Evolutionary conservation across 2,329 filamentous ascomycete genomes (phyloP).

Genomic region (Aureobasidium mangrovei): DNA sequence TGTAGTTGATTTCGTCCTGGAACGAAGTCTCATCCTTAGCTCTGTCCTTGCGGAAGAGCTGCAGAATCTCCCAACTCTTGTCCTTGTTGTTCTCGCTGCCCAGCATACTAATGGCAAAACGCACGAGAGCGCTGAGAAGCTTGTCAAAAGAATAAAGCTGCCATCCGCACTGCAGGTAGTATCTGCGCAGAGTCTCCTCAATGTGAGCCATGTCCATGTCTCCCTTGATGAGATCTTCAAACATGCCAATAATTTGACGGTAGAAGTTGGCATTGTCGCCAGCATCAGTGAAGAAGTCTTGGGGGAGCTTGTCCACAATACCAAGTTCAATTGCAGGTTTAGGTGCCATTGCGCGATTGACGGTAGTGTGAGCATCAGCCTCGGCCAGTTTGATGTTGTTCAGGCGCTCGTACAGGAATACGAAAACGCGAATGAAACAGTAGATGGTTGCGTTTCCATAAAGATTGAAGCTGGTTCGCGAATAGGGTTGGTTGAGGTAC

Average conservation of each 20-base stretch:
- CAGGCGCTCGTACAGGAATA: constrained; percentile 80
- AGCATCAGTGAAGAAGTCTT: constrained; percentile 65
- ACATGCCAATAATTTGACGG: constrained; percentile 71
- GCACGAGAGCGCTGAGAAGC: constrained; percentile 70
- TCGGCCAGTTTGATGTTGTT: constrained; percentile 75
- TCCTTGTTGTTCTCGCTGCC: constrained; percentile 78
- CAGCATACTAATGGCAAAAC: constrained; percentile 74
- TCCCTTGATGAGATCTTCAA: constrained; percentile 70
- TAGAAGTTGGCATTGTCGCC: constrained; percentile 65
- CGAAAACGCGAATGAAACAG: constrained; percentile 89
- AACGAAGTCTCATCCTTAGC: constrained; percentile 79
- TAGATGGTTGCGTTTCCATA: constrained; percentile 88
- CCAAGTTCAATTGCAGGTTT: constrained; percentile 80
- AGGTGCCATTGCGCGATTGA: constrained; percentile 60
- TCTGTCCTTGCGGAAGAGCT: constrained; percentile 75
- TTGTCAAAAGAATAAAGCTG: constrained; percentile 89
- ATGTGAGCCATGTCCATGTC: constrained; percentile 76
- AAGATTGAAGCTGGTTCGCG: constrained; percentile 73
- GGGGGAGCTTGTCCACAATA: constrained; percentile 67
- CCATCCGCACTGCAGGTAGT: constrained; percentile 86
- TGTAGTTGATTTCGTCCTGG: constrained; percentile 78
- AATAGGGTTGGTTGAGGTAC: constrained; percentile 69
- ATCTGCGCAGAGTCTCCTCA: constrained; percentile 84
- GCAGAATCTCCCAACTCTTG: constrained; percentile 83
- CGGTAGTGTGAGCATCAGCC: constrained; percentile 61